Base-by-base conservation (phyloP, 345 rosid species). In the Anacardium occidentale region DNA sequence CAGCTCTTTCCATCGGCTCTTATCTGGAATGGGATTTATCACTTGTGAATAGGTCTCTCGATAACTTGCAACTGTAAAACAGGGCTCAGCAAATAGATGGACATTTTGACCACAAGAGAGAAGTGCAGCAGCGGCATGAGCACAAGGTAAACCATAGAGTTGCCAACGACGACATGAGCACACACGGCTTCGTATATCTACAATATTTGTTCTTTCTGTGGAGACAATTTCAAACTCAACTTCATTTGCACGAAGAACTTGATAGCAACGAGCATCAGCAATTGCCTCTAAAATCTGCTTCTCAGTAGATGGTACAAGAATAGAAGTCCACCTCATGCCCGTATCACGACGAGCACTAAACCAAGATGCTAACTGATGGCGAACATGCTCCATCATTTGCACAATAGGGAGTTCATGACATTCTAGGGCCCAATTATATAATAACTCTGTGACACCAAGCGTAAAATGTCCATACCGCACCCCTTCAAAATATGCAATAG, bases 151-250 rank as follows among this genome's bases (percentile, higher is more conserved):
- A 21, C 99, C 99, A 55, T 95, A 90, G 42, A 90, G 80, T 85
- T 95, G 97, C 99, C 99, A 95, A 29, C 98, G 92, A 11, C 89
- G 86, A 78, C 99, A 95, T 1, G 99, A 95, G 76, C 99, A 95
- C 17, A 85, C 87, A 50, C 93, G 89, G 26, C 76, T 89, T 45
- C 96, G 66, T 62, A 95, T 89, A 70, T 95, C 99, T 72, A 95
- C 98, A 17, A 95, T 95, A 76, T 95, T 95, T 12, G 99, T 95
- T 69, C 98, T 70, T 88, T 95, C 98, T 0, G 91, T 88, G 2
- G 98, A 94, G n/a, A 94, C 97, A 73, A 94, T 94, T 90, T 94
- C 98, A 54, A 94, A 94, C 84, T 94, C 98, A 7, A 94, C 83
- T 85, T 94, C 97, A 77, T 92, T 94, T 4, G 98, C 98, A 37